Evolutionary conservation across 2,329 filamentous ascomycete genomes (phyloP).

Genomic region (Curvularia verruculosa): DNA sequence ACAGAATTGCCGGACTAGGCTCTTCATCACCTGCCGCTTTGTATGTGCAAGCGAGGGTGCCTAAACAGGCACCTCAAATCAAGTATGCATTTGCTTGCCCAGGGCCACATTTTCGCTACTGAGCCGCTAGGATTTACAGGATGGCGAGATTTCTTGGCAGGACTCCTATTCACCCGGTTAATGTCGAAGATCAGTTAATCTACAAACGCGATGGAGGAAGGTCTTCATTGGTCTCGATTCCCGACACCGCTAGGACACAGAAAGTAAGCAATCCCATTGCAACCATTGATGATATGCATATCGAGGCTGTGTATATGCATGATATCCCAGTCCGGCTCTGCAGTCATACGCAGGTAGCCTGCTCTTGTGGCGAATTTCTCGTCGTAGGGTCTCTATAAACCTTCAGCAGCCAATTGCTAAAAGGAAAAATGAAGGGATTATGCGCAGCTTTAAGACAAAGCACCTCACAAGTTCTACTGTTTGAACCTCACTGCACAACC

Average conservation of each 20-base stretch:
- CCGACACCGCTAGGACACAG: background rate
- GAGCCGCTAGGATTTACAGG: constrained; percentile 4
- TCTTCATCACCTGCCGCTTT: background rate
- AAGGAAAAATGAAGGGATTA: no score
- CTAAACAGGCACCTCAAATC: background rate
- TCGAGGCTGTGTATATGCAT: background rate
- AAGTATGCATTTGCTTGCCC: background rate
- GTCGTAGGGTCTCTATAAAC: no score
- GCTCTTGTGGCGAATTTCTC: no score
- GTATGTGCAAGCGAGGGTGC: constrained; percentile 1
- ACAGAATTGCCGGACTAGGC: background rate
- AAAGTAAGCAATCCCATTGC: background rate
- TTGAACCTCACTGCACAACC: no score
- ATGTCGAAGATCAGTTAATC: background rate
- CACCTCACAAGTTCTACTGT: no score
- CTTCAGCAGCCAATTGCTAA: no score
- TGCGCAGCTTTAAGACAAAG: no score
- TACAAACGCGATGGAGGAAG: background rate
- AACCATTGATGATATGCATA: background rate
- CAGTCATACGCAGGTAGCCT: no score
- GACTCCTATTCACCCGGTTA: constrained; percentile 16
- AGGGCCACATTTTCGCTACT: constrained; percentile 1
- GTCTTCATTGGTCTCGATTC: background rate
- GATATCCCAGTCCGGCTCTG: background rate
- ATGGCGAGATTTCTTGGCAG: constrained; percentile 1